These are phyloP conservation scores for Pyropia yezoensis DNA, from an alignment of 23 red algal genomes.

Conservation along the genomic window DNA sequence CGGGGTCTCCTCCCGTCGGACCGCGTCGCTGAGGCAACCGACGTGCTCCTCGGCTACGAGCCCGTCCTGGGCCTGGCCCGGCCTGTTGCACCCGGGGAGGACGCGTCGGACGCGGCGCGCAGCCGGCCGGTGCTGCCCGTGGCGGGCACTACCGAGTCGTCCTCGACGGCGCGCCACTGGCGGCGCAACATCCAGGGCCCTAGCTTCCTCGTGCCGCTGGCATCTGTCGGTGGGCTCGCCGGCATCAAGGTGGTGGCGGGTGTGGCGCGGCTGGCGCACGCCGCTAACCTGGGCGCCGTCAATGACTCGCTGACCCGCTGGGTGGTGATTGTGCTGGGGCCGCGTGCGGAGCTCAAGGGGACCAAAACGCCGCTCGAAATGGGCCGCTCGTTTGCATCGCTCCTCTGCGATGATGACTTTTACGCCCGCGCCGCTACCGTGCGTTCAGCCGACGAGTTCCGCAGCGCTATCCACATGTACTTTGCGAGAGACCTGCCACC, in stretches of 20 bases:
- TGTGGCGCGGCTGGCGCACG: constrained; percentile 50
- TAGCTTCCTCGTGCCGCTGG: constrained; percentile 73
- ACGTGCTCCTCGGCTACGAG: constrained; percentile 23
- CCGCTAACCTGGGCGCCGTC: constrained; percentile 55
- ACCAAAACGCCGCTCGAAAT: constrained; percentile 59
- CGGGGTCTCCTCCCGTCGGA: constrained; percentile 13
- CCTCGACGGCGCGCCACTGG: constrained; percentile 34
- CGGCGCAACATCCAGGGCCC: constrained; percentile 69
- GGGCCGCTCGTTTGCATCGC: constrained; percentile 56
- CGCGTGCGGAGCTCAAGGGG: constrained; percentile 28
- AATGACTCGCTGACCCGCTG: constrained; percentile 79
- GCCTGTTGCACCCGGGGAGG: constrained; percentile 15
- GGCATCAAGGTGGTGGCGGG: constrained; percentile 25
- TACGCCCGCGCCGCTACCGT: constrained; percentile 42
- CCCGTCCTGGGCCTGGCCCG: constrained; percentile 8
- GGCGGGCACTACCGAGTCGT: neutral
- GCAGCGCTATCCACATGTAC: constrained; percentile 53
- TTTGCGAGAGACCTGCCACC: constrained; percentile 15
- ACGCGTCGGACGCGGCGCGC: constrained; percentile 12
- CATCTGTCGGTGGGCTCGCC: constrained; percentile 22
- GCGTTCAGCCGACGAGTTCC: constrained; percentile 22
- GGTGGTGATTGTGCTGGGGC: constrained; percentile 68
- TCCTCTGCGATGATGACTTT: constrained; percentile 86
- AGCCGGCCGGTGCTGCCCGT: neutral
- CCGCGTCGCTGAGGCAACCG: constrained; percentile 13